These are phyloP conservation scores for Sanguinoderma infundibulare DNA, from an alignment of 1,284 basidiomycete genomes.

Conservation along the genomic window DNA sequence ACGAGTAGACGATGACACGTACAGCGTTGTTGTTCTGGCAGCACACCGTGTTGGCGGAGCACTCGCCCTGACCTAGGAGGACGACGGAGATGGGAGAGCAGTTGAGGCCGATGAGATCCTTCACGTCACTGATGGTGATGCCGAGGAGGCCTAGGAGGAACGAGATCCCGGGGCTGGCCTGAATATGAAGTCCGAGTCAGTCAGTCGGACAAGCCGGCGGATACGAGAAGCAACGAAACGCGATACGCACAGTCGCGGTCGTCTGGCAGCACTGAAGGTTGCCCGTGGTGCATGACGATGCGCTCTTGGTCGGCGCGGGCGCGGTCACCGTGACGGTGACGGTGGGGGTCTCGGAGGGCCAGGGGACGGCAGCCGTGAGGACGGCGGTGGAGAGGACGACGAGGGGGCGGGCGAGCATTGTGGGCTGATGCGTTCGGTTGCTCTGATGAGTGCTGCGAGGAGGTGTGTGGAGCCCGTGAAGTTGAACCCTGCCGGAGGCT, in stretches of 20 bases:
- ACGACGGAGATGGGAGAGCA: conserved; percentile 32
- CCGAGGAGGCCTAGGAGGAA: conserved; percentile 27
- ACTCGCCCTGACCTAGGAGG: conserved; percentile 26
- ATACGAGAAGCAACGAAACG: background rate
- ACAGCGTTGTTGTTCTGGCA: conserved; percentile 14
- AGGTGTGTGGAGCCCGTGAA: background rate
- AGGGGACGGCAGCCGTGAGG: conserved; percentile 3
- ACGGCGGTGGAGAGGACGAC: background rate
- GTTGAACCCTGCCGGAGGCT: no score
- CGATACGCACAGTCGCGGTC: conserved; percentile 2
- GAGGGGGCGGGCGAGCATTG: background rate
- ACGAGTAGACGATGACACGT: background rate
- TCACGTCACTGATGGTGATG: conserved; percentile 25
- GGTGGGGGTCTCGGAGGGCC: background rate
- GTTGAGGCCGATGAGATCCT: conserved; percentile 30
- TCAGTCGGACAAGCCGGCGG: background rate
- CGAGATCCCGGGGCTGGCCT: conserved; percentile 12
- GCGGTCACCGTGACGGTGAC: conserved; percentile 9
- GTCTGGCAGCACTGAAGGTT: conserved; percentile 32
- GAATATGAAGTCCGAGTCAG: background rate
- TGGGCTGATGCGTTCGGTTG: background rate
- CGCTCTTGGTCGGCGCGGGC: background rate
- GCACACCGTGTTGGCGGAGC: conserved; percentile 13
- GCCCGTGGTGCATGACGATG: conserved; percentile 28
- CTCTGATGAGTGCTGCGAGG: background rate